Evolutionary conservation across 441 rosid species (phyloP), one percentile per base, ranked within the genome.

Genomic region (Syzygium syzygioides): DNA sequence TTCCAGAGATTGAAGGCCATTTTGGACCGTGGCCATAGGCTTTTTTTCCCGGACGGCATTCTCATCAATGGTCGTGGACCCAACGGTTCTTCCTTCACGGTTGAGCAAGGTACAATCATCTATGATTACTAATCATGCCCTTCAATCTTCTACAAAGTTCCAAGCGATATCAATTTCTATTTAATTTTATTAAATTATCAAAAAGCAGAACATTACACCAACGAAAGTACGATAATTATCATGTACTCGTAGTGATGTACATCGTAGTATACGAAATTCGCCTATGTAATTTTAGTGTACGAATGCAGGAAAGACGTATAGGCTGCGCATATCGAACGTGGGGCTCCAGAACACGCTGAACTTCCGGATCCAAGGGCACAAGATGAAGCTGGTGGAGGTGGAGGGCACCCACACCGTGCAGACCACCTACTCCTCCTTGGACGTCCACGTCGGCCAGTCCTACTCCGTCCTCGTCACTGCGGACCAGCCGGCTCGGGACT

Each of bases 331-430:
- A 93, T 97, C 98, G 87, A 98, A 98, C 83, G 99, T 97, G 62
- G 99, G 99, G 62, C 86, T 97, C 89, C 94, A 95, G 88, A 89
- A 93, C 80, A 92, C 99, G 55, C 92, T 98, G 64, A 97, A 97
- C 92, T 95, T 98, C 92, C 92, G 99, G 28, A 95, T 98, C 93
- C 99, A 97, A 90, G 93, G 93, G 90, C 99, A 98, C 88, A 92
- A 87, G 48, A 90, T 98, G 97, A 96, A 90, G 90, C 88, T 98
- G 90, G 99, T 97, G 18, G 99, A 98, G 93, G 97, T 96, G 3
- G 99, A 98, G 91, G 99, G 99, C 41, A 96, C 98, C 1, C 99
- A 98, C 80, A 95, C 98, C 18, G 93, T 97, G 37, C 99, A 98
- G 88, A 93, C 93, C 18, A 89, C 95, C 56, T 96, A 92, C 90